Base-by-base conservation (phyloP, 2,329 filamentous ascomycete genomes). In the Botryotinia globosa region DNA sequence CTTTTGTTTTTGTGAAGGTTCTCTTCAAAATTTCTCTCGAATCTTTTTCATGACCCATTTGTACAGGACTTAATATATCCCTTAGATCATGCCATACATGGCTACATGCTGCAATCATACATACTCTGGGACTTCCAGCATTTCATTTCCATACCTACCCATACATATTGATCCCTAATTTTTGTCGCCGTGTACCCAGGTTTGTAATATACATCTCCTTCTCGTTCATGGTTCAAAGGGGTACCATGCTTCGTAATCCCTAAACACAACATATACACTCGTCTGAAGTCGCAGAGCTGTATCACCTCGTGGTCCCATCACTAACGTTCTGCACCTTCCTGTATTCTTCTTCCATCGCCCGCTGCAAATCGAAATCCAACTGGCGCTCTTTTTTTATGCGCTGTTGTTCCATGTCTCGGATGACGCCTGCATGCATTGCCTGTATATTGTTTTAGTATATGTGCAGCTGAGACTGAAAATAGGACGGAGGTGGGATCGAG, bases 341-440 rank as follows among this genome's bases (percentile, higher is more conserved):
- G 82, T 98, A 98, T 82, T 99, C 93, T 79, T 91, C 88, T 83
- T 98, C 94, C 65, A 99, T 85, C 10, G 87, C 88, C 75, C 87
- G 88, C 81, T 99, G 96, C 88, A 97, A 89, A 76, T 98, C 94
- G 80, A 99, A 99, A 81, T 99, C 96, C 69, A 94, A 89, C 82
- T 97, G 93, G 73, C 96, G 91, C 82, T 99, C 96, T 77, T 89
- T 88, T 84, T 98, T 98, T 76, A 98, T 82, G 63, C 92, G 90
- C 81, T 97, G 94, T 80, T 97, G 94, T 80, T 98, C 95, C 86
- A 98, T 92, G 80, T 99, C 96, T 76, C 95, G 92, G 76, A 98
- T 85, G 59, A 99, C 96, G 62, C 96, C 96, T 77, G 92, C 89
- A 80, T 99, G 96, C 96, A 99, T 99, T 73, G 93, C 92, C 96